Conservation (phyloP, 2,329 filamentous ascomycete genomes). For the Phialocephala subalpina region DNA sequence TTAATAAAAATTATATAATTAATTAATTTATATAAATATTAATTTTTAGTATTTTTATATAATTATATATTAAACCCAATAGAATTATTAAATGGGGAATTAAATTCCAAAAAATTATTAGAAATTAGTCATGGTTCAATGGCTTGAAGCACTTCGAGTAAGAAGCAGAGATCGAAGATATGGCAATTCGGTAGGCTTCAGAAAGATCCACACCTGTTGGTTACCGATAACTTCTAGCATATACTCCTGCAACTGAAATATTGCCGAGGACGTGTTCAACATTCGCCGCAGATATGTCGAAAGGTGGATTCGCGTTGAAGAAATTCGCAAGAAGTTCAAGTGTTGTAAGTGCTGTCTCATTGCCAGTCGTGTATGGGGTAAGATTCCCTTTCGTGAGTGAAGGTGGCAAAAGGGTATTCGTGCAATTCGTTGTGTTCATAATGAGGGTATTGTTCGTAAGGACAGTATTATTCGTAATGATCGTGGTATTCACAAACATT, state of each 20-base stretch:
- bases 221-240: not conserved
- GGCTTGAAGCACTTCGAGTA: not conserved
- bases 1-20: too few species aligned
- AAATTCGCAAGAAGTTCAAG: conserved; percentile 9
- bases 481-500: not conserved
- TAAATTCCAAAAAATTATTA: too few species aligned
- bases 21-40: too few species aligned
- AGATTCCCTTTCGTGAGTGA: conserved; percentile 6
- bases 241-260: not conserved
- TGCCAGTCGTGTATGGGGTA: not conserved
- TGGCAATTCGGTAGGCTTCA: not conserved
- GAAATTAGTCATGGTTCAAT: not conserved
- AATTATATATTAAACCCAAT: too few species aligned
- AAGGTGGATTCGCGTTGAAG: conserved; percentile 11
- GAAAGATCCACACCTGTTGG: not conserved
- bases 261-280: not conserved
- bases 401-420: not conserved
- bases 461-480: not conserved
- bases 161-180: not conserved
- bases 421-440: not conserved
- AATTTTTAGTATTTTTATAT: too few species aligned
- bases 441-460: not conserved
- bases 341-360: not conserved
- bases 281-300: conserved; percentile 2
- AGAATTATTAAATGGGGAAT: too few species aligned